phyloP scores from a whole-genome alignment of 176 grass and related monocot genomes.

The Hordeum marinum region DNA sequence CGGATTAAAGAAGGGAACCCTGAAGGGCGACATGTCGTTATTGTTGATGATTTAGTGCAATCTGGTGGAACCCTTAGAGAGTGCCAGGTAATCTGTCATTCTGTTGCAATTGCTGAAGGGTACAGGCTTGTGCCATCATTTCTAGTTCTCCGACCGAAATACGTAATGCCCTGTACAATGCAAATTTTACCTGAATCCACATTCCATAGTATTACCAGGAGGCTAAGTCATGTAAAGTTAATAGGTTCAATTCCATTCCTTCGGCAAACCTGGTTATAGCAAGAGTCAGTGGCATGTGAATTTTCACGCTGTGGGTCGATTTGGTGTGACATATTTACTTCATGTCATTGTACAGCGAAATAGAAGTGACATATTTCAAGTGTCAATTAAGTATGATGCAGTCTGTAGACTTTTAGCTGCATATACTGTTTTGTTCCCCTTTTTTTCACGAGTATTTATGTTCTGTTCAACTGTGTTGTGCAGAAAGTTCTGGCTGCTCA shows the following conservation, averaged over 20 bases:
- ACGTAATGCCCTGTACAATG: neutral
- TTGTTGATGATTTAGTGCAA: slow-evolving; percentile 95
- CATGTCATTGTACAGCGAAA: neutral
- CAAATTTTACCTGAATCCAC: neutral
- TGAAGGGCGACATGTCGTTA: slow-evolving; percentile 76
- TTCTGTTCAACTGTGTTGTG: neutral
- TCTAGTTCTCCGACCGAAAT: neutral
- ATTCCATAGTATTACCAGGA: neutral
- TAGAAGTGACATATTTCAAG: neutral
- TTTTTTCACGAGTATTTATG: neutral
- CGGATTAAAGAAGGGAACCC: slow-evolving; percentile 78
- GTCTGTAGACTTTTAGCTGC: neutral
- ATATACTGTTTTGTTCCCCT: neutral
- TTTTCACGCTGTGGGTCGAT: neutral
- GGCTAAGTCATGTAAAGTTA: neutral
- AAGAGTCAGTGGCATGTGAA: neutral
- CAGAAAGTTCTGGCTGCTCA: slow-evolving; percentile 54
- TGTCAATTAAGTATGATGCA: neutral
- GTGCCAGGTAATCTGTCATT: slow-evolving; percentile 55
- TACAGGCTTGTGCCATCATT: neutral
- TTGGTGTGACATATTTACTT: neutral
- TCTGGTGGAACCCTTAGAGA: slow-evolving; percentile 87
- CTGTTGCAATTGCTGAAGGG: neutral
- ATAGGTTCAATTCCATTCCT: neutral
- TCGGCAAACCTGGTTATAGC: neutral